Evolutionary conservation across 768 basidiomycete species (phyloP).

Genomic region (Mycena venus): DNA sequence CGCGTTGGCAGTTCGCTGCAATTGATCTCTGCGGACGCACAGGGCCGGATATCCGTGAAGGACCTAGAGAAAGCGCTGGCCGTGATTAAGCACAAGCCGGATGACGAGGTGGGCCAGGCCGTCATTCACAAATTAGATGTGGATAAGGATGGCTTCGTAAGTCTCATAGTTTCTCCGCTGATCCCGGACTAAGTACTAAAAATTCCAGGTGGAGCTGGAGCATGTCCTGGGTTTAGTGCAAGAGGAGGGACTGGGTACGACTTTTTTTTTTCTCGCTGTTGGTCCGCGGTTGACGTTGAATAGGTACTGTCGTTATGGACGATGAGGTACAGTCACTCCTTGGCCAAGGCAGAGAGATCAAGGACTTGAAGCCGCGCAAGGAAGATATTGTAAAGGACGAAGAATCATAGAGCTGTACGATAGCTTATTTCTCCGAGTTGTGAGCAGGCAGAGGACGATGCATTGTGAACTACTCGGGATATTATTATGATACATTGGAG

Average conservation of each 20-base stretch:
- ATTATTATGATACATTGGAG: conserved; percentile 30
- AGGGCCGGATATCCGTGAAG: conserved; percentile 89
- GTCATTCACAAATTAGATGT: conserved; percentile 95
- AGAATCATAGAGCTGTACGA: conserved; percentile 24
- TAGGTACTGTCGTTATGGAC: conserved; percentile 84
- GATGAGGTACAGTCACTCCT: conserved; percentile 88
- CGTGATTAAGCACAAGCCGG: conserved; percentile 94
- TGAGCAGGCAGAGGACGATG: not conserved
- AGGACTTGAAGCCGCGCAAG: conserved; percentile 87
- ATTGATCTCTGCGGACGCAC: conserved; percentile 86
- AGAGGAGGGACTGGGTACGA: conserved; percentile 66
- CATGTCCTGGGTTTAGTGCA: conserved; percentile 92
- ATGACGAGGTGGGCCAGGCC: conserved; percentile 88
- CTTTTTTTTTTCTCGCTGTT: not conserved
- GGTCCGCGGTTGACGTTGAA: not conserved
- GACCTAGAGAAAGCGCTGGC: conserved; percentile 92
- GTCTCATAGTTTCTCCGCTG: not conserved
- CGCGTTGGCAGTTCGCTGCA: conserved; percentile 89
- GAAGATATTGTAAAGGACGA: conserved; percentile 93
- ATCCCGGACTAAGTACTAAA: not conserved
- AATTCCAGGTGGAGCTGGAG: conserved; percentile 76
- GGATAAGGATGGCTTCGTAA: conserved; percentile 91
- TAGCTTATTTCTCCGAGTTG: not conserved
- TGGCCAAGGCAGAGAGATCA: conserved; percentile 86
- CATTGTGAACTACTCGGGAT: conserved; percentile 2